Base-by-base conservation (phyloP, 2,329 filamentous ascomycete species). In the Pseudocercospora musae region DNA sequence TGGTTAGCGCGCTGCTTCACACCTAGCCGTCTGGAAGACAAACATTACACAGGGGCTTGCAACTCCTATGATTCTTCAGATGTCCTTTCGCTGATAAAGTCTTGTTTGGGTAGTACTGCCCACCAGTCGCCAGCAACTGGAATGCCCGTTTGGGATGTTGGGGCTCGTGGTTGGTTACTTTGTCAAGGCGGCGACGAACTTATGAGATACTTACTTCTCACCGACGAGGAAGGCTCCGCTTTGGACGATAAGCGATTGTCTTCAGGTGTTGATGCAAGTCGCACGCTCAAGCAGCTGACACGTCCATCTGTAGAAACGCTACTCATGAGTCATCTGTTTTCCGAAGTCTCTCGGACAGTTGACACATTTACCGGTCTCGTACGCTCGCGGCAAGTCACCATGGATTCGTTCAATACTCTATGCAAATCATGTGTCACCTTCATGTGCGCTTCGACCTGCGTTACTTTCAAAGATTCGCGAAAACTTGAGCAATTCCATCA, bases 1-100 rank as follows among this genome's bases (percentile, higher is more conserved):
- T 99, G 95, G 95, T 75, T 95, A 1, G 87, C 92, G 69, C 84
- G 87, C 33, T 88, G 85, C 70, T 99, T 94, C 92, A 87, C 87
- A 67, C 89, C 92, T 67, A 87, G 75, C 69, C 77, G 76, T 2
- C 78, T 82, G 65, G 77, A 80, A 18, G 91, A 96, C 70, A 79
- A 84, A 59, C 78, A 81, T 4, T 91, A 89, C 74, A 85, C 87
- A n/a, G 83, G 85, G 4, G 83, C 85, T 18, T 83, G 88, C 68
- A 85, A 87, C 1, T 76, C 80, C 10, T 89, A 90, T 42, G 83
- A 84, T 15, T 86, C 90, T 3, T 72, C 83, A 31, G 86, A 92
- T 66, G 75, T 96, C 21, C 77, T 90, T 40, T 86, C 86, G 66
- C 77, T 96, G 4, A 74, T 96, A n/a, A 80, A 86, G 63, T 82